A percentile compares a stretch with the other conserved stretches of the same genome.
These are phyloP conservation scores for Colletotrichum tropicale DNA, from an alignment of 2,329 filamentous ascomycete species.

Conservation along the genomic window DNA sequence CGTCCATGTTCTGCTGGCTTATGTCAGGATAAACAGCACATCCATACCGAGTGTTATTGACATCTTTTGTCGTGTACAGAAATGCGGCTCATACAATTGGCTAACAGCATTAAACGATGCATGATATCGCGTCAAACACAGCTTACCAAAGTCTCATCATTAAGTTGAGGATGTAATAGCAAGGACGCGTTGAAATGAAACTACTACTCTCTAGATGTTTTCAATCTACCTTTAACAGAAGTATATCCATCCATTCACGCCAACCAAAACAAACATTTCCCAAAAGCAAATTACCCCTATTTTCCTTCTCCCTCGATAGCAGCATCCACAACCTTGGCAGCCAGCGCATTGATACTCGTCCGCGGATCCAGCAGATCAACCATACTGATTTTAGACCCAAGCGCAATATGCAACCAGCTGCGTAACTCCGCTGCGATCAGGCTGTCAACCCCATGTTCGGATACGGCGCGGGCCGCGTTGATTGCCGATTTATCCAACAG, in stretches of 20 bases:
- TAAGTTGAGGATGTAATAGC: too few species aligned
- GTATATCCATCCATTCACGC: accelerated
- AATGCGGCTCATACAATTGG: too few species aligned
- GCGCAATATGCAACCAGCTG: neutral
- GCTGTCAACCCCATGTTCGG: neutral
- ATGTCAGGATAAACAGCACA: accelerated
- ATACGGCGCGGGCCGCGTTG: accelerated
- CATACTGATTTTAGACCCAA: neutral
- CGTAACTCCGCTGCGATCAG: neutral
- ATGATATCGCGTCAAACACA: accelerated
- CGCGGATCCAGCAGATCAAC: neutral
- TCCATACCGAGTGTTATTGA: too few species aligned
- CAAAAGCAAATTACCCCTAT: neutral
- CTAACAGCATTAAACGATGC: accelerated
- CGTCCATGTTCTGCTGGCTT: too few species aligned
- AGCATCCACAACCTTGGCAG: neutral
- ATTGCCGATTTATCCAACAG: neutral
- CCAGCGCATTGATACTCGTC: neutral
- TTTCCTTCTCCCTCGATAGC: neutral
- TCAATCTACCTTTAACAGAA: accelerated
- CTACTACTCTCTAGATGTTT: neutral
- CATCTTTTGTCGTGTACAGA: too few species aligned
- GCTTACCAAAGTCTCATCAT: too few species aligned
- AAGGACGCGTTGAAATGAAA: too few species aligned
- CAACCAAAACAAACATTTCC: accelerated